Evolutionary conservation across 2,329 filamentous ascomycete genomes (phyloP).

Genomic region (Fusarium goolgardi): DNA sequence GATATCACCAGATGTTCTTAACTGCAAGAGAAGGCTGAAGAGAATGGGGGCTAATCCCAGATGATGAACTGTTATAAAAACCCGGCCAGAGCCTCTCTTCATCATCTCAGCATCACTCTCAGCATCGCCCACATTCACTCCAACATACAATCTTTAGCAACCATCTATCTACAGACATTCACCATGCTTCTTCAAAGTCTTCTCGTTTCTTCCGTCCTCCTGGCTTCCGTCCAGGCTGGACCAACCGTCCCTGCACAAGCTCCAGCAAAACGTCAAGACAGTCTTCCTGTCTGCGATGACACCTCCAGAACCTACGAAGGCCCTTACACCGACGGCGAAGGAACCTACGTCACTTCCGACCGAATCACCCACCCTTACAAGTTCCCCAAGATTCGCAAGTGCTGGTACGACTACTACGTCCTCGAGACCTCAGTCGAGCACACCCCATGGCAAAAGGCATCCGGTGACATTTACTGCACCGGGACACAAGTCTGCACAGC

Average conservation of each 20-base stretch:
- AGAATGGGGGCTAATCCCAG: neutral
- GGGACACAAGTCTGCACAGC: constrained; percentile 3
- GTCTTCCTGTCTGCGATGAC: neutral
- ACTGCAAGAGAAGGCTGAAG: rapidly evolving
- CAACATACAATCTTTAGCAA: neutral
- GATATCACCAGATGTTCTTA: neutral
- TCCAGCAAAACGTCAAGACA: neutral
- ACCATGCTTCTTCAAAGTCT: neutral
- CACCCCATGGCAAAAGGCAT: constrained; percentile 17
- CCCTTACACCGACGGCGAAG: constrained; percentile 2
- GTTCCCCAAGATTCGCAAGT: constrained; percentile 16
- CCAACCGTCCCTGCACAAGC: neutral
- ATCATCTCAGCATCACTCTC: neutral
- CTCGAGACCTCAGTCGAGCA: constrained; percentile 8
- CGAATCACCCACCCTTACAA: constrained; percentile 14
- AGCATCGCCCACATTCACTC: neutral
- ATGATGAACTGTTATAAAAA: neutral
- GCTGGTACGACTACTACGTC: constrained; percentile 22
- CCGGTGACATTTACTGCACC: constrained; percentile 17
- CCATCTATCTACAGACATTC: rapidly evolving
- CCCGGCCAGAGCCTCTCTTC: neutral
- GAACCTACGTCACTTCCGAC: constrained; percentile 17
- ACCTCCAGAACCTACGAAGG: neutral
- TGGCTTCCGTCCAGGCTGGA: neutral
- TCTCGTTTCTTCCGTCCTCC: neutral